Base-by-base conservation (phyloP, 129 eudicot species). In the Ambrosia artemisiifolia region DNA sequence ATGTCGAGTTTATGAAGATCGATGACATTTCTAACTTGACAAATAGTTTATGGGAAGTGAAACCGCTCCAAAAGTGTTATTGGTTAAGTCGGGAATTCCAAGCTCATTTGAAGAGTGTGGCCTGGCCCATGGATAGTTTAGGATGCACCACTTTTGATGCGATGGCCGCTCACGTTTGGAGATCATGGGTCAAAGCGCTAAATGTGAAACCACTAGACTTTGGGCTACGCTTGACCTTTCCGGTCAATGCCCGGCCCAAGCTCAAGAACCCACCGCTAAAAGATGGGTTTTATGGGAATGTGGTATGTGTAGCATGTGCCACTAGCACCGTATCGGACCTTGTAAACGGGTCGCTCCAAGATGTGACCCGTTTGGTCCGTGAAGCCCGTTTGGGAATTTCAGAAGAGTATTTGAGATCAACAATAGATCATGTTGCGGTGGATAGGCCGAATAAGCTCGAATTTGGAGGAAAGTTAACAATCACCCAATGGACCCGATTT, bases 401-500 rank as follows among this genome's bases (percentile, higher is more conserved):
- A 4, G 93, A 94, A 79, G 97, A 90, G 61, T 94, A 85, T 65
- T 64, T 90, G 72, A 84, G 93, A 50, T 94, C 98, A 1, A 85
- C 95, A 12, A 75, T 94, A 33, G 98, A 94, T 67, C 83, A 82
- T 54, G 81, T 94, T 20, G 93, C 87, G 32, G 76, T 83, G 4
- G 75, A 76, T 43, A 83, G 98, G 73, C 97, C 97, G 10, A 81
- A 72, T 46, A 84, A 81, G 81, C 85, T 94, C 5, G 98, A 94
- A 63, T 94, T 94, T 61, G 97, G 87, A 11, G 97, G 97, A 35
- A 94, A 94, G 78, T 54, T 90, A 76, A 78, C 96, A 0, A 86
- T 88, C 69, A 90, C 98, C 9, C 98, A 88, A 50, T 94, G 98
- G 98, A 90, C 98, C 3, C 83, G 96, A 17, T 90, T 90, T 71